Percentiles rank a stretch among this genome's conserved stretches.
Evolutionary conservation across 495 filamentous ascomycete genomes (phyloP).

Genomic region (Daldinia bambusicola): DNA sequence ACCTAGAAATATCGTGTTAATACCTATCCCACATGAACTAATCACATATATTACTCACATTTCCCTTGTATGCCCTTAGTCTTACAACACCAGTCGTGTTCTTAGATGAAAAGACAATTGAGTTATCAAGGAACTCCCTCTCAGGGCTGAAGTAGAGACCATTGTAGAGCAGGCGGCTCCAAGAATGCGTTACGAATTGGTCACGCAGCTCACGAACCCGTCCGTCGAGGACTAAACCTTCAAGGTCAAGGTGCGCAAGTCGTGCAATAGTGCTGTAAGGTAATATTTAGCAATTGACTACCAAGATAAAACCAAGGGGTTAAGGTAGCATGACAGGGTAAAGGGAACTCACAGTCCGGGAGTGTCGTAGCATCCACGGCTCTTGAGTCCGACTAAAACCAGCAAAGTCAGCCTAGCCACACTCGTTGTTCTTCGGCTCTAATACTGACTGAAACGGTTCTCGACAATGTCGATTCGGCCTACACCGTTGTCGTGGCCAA

Average conservation of each 20-base stretch:
- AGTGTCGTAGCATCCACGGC: slow-evolving; percentile 91
- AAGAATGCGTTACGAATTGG: slow-evolving; percentile 81
- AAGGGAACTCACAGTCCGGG: slow-evolving; percentile 55
- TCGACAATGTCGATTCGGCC: slow-evolving; percentile 88
- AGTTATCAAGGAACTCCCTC: slow-evolving; percentile 70
- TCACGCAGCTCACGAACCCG: slow-evolving; percentile 87
- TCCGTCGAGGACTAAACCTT: slow-evolving; percentile 86
- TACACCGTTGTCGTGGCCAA: slow-evolving; percentile 79
- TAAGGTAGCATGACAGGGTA: not conserved
- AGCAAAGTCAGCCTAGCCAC: not conserved
- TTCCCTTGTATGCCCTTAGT: slow-evolving; percentile 71
- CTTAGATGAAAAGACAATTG: slow-evolving; percentile 75
- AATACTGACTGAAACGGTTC: slow-evolving; percentile 10
- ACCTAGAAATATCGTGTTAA: slow-evolving; percentile 72
- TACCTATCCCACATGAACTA: slow-evolving; percentile 54
- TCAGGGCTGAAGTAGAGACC: slow-evolving; percentile 74
- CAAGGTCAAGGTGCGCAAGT: slow-evolving; percentile 81
- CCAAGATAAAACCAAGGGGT: no score
- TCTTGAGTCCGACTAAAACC: slow-evolving; percentile 77
- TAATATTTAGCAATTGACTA: not conserved
- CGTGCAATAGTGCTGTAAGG: slow-evolving; percentile 68
- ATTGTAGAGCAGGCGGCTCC: slow-evolving; percentile 81
- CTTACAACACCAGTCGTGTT: slow-evolving; percentile 65
- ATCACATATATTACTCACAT: slow-evolving; percentile 36
- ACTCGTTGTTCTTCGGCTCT: not conserved